Evolutionary conservation across 352 stramenopile species (phyloP).

Genomic region (Globisporangium iwayamae): DNA sequence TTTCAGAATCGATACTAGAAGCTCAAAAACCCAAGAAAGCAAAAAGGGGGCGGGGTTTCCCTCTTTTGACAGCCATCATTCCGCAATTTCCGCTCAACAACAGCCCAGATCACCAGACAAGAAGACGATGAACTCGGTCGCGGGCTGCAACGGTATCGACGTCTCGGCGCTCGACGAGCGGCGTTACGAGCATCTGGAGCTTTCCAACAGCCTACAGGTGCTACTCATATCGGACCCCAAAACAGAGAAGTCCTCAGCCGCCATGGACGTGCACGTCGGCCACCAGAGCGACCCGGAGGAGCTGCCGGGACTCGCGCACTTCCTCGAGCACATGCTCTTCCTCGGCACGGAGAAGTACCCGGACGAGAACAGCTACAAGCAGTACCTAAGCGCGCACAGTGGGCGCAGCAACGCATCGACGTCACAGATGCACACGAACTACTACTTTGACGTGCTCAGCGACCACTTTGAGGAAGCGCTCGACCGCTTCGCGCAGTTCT

Average conservation of each 20-base stretch:
- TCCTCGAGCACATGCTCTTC: conserved; percentile 98
- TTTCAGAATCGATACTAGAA: no score
- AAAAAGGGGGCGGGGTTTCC: background rate
- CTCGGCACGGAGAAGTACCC: conserved; percentile 95
- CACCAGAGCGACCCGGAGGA: conserved; percentile 87
- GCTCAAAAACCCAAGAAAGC: no score
- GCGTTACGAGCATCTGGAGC: conserved; percentile 45
- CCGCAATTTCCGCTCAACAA: background rate
- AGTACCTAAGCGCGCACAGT: conserved; percentile 92
- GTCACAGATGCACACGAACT: conserved; percentile 95
- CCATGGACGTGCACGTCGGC: conserved; percentile 95
- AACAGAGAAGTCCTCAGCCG: conserved; percentile 90
- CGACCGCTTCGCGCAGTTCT: conserved; percentile 98
- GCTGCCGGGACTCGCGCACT: conserved; percentile 88
- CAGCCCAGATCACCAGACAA: background rate
- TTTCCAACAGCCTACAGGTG: conserved; percentile 60
- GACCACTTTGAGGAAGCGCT: conserved; percentile 79
- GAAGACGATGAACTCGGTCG: conserved; percentile 16
- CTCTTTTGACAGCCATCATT: background rate
- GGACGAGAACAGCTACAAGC: conserved; percentile 93
- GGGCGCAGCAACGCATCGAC: conserved; percentile 96
- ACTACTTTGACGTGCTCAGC: conserved; percentile 94
- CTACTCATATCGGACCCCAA: conserved; percentile 89
- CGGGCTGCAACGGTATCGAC: conserved; percentile 28
- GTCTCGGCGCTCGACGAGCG: conserved; percentile 64